Percentiles rank a stretch among this genome's conserved stretches.
These are phyloP conservation scores for Iris macrosiphon DNA, from an alignment of 106 monocot species.

Conservation along the genomic window DNA sequence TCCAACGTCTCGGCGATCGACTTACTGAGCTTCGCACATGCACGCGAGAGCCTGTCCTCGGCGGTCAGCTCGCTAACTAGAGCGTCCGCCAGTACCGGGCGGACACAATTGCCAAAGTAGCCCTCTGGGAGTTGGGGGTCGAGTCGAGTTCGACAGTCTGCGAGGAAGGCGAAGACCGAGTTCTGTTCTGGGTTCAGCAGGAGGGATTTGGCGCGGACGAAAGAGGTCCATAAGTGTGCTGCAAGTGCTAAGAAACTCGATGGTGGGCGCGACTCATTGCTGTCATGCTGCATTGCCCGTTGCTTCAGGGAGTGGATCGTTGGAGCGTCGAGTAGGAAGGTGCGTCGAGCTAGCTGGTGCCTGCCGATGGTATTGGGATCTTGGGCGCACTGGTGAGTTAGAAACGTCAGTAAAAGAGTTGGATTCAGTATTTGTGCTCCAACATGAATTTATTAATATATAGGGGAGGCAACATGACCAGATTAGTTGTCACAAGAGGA, in stretches of 20 bases:
- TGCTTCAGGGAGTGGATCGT: not conserved
- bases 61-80: not conserved
- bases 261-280: not conserved
- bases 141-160: slow-evolving; percentile 7
- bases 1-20: not conserved
- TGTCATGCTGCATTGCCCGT: not conserved
- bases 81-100: not conserved
- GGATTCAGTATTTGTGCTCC: too few relatives aligned
- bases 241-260: not conserved
- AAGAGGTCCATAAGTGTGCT: not conserved
- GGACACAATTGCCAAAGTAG: not conserved
- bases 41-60: not conserved
- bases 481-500: too few relatives aligned
- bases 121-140: not conserved
- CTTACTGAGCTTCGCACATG: slow-evolving; percentile 1
- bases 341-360: not conserved
- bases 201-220: not conserved
- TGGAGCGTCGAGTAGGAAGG: not conserved
- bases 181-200: not conserved
- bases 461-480: too few relatives aligned
- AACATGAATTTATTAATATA: too few relatives aligned
- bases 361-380: not conserved
- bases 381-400: too few relatives aligned
- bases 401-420: too few relatives aligned
- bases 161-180: not conserved